A percentile compares a stretch with the other conserved stretches of the same genome.
phyloP scores from a whole-genome alignment of 1,284 basidiomycete species.

The Ustilago xerochloae region DNA sequence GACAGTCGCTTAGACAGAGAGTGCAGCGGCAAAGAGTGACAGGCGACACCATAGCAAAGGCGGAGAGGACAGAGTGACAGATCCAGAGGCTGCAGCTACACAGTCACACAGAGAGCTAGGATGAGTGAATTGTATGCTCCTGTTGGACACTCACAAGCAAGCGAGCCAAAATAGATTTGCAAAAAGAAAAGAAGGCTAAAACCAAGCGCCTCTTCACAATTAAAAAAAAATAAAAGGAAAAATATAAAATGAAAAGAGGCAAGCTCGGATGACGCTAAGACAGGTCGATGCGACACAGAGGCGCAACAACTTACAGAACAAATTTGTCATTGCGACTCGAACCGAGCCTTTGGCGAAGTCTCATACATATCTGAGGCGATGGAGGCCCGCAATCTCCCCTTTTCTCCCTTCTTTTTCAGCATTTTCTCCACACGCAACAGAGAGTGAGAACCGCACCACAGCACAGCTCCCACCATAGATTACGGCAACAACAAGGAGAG shows the following conservation, averaged over 20 bases:
- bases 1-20: no score
- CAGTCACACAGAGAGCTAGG: not conserved
- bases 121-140: not conserved
- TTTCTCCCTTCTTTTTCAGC: no score
- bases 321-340: constrained; percentile 1
- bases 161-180: constrained; percentile 10
- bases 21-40: no score
- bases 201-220: not conserved
- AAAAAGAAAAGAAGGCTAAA: not conserved
- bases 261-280: not conserved
- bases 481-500: no score
- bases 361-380: not conserved
- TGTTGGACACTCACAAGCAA: not conserved
- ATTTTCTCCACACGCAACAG: no score
- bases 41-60: no score
- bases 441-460: no score
- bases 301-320: no score
- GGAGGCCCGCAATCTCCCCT: constrained; percentile 3
- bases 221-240: not conserved
- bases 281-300: not conserved
- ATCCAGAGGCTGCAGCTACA: no score
- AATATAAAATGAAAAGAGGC: not conserved
- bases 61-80: no score
- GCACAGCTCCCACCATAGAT: no score
- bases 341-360: not conserved